Evolutionary conservation across 495 filamentous ascomycete species (phyloP).

Genomic region (Lichenothelia convexa): DNA sequence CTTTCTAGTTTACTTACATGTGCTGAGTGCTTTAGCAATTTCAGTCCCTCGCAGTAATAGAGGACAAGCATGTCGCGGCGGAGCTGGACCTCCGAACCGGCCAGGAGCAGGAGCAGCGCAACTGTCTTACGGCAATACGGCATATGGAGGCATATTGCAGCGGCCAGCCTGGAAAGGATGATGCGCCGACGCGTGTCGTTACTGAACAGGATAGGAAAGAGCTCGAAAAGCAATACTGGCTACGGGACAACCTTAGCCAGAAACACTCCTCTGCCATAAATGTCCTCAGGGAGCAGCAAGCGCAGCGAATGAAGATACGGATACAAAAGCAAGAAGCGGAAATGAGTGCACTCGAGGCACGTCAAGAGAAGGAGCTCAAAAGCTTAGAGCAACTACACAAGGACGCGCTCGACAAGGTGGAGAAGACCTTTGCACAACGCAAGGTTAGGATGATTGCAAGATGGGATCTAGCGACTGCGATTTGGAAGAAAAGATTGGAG

Average conservation of each 20-base stretch:
- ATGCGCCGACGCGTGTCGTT: slow-evolving; percentile 24
- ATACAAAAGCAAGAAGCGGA: slow-evolving; percentile 12
- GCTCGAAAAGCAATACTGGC: slow-evolving; percentile 50
- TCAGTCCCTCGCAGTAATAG: slow-evolving; percentile 37
- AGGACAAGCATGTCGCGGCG: slow-evolving; percentile 55
- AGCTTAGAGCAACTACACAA: slow-evolving; percentile 32
- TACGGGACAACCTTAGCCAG: slow-evolving; percentile 49
- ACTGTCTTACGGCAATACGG: slow-evolving; percentile 48
- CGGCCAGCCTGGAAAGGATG: slow-evolving; percentile 28
- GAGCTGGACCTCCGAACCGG: slow-evolving; percentile 40
- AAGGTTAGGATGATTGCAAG: slow-evolving; percentile 31
- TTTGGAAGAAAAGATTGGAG: slow-evolving; percentile 43
- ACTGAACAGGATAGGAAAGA: slow-evolving; percentile 41
- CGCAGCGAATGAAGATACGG: slow-evolving; percentile 23
- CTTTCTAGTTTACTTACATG: not conserved
- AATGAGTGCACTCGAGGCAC: slow-evolving; percentile 42
- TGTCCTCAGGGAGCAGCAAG: slow-evolving; percentile 60
- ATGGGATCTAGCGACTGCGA: slow-evolving; percentile 47
- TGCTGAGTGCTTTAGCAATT: slow-evolving; percentile 23
- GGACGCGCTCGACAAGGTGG: slow-evolving; percentile 36
- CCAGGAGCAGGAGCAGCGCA: slow-evolving; percentile 34
- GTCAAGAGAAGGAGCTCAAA: slow-evolving; percentile 46
- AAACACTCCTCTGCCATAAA: slow-evolving; percentile 60
- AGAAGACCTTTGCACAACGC: slow-evolving; percentile 33
- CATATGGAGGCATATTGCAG: slow-evolving; percentile 68